phyloP scores from a whole-genome alignment of 2,329 filamentous ascomycete genomes.

The Aspergillus sp. region DNA sequence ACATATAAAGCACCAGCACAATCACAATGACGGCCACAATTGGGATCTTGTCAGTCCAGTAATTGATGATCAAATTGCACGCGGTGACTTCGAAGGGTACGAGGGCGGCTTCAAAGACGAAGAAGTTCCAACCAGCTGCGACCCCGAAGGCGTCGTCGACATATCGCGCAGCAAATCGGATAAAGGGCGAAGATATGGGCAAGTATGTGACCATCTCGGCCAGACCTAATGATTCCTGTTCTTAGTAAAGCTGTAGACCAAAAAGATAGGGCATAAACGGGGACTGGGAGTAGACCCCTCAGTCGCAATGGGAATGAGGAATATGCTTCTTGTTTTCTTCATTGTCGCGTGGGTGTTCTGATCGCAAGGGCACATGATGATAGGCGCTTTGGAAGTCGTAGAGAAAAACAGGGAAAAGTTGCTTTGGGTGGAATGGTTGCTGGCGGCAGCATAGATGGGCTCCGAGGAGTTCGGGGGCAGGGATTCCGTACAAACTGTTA shows the following conservation, averaged over 20 bases:
- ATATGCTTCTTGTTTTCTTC: neutral
- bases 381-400: neutral
- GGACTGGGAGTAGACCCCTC: neutral
- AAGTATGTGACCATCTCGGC: constrained; percentile 53
- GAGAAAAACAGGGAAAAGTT: neutral
- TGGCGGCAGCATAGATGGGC: constrained; percentile 7
- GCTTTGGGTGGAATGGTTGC: constrained; percentile 12
- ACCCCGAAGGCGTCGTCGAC: constrained; percentile 50
- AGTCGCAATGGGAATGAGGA: constrained; percentile 7
- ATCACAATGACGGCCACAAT: constrained; percentile 47
- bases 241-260: constrained; percentile 15
- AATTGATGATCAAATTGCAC: constrained; percentile 49
- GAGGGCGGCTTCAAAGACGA: constrained; percentile 50
- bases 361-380: constrained; percentile 3
- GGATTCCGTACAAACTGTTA: constrained; percentile 43
- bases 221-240: constrained; percentile 32
- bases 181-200: constrained; percentile 47
- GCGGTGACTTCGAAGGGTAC: constrained; percentile 54
- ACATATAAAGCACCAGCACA: constrained; percentile 45
- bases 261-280: constrained; percentile 6
- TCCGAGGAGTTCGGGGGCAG: constrained; percentile 1
- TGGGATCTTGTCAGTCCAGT: constrained; percentile 48
- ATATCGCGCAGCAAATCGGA: constrained; percentile 46
- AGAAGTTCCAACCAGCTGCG: constrained; percentile 51
- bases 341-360: neutral